A percentile compares a stretch with the other conserved stretches of the same genome.
Evolutionary conservation across 2,329 filamentous ascomycete species (phyloP).

Genomic region (Hymenoscyphus linearis): DNA sequence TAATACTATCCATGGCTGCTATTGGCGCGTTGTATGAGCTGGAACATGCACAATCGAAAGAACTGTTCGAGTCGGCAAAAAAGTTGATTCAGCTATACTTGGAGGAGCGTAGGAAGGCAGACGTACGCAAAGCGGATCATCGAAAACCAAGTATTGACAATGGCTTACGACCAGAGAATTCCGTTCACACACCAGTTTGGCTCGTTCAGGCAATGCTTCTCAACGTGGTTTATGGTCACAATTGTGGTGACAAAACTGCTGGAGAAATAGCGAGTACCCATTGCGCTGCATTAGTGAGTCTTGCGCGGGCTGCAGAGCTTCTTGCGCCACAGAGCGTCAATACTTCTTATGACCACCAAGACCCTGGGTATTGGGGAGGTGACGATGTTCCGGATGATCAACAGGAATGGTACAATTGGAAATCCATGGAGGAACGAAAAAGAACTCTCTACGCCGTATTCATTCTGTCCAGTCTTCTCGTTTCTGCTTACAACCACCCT

Average conservation of each 20-base stretch:
- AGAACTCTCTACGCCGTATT: conserved; percentile 90
- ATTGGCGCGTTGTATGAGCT: conserved; percentile 80
- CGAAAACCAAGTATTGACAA: conserved; percentile 47
- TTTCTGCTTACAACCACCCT: conserved; percentile 88
- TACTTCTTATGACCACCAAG: conserved; percentile 32
- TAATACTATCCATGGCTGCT: conserved; percentile 84
- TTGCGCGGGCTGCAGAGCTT: conserved; percentile 84
- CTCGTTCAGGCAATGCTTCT: conserved; percentile 95
- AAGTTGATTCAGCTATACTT: conserved; percentile 92
- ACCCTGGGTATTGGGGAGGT: conserved; percentile 12
- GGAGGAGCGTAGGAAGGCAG: conserved; percentile 82
- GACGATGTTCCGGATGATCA: conserved; percentile 49
- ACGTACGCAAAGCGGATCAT: conserved; percentile 62
- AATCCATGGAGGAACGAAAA: conserved; percentile 81
- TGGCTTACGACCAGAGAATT: conserved; percentile 49
- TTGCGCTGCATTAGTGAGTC: conserved; percentile 82
- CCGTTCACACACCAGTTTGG: conserved; percentile 80
- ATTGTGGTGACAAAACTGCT: conserved; percentile 84
- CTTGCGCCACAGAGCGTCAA: conserved; percentile 41
- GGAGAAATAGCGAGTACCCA: conserved; percentile 91
- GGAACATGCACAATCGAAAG: conserved; percentile 72
- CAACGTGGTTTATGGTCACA: conserved; percentile 93
- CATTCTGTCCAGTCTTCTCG: conserved; percentile 81
- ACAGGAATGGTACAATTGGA: conserved; percentile 86
- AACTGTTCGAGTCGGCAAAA: conserved; percentile 88